These are phyloP conservation scores for Camelina laxa DNA, from an alignment of 345 rosid species.

Conservation along the genomic window DNA sequence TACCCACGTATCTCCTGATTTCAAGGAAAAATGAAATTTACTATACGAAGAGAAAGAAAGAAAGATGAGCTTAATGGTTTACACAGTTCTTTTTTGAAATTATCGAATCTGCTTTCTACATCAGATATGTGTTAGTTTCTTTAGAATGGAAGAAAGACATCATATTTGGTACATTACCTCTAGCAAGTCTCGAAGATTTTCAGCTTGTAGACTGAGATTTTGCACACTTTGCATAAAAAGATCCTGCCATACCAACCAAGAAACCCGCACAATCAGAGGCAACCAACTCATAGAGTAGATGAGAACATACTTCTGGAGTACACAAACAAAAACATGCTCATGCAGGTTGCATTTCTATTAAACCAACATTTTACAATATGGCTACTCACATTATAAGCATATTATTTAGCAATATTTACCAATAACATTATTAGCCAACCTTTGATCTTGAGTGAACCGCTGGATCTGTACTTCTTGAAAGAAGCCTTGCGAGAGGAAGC, in stretches of 20 bases:
- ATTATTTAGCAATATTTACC: conserved; percentile 27
- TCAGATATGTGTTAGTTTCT: conserved; percentile 4
- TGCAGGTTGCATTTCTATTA: conserved; percentile 5
- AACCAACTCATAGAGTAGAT: conserved; percentile 29
- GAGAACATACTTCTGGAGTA: conserved; percentile 17
- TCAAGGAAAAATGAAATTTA: conserved; percentile 32
- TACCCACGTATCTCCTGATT: conserved; percentile 74
- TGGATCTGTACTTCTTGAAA: conserved; percentile 97
- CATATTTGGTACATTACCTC: conserved; percentile 60
- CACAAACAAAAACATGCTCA: conserved; percentile 12
- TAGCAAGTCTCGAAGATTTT: conserved; percentile 77
- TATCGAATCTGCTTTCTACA: conserved; percentile 17
- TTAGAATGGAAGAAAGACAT: conserved; percentile 26
- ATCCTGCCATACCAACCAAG: conserved; percentile 63
- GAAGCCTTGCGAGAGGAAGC: conserved; percentile 99
- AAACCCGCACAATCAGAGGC: conserved; percentile 17
- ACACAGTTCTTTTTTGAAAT: not conserved
- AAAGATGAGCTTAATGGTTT: not conserved
- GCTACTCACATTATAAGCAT: conserved; percentile 1
- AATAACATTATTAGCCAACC: conserved; percentile 51
- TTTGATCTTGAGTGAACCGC: conserved; percentile 94
- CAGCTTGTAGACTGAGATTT: conserved; percentile 73
- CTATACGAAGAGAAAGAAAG: not conserved
- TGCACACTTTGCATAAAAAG: conserved; percentile 93
- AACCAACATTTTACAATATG: conserved; percentile 1